Conservation (phyloP, 1,284 basidiomycete genomes). For the Porodaedalea pini region DNA sequence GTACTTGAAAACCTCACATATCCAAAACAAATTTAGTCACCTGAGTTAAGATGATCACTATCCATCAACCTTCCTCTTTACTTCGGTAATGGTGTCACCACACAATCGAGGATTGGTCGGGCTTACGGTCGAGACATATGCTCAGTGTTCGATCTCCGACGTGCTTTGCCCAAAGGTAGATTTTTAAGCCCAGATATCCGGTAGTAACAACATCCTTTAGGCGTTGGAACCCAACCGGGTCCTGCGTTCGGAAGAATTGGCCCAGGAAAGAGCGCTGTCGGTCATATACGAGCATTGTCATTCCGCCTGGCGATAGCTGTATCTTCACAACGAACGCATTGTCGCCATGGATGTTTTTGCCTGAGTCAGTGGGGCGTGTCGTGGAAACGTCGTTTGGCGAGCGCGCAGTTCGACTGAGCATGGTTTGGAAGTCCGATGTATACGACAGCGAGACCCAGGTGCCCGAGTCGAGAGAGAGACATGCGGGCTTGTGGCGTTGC, state of each 20-base stretch:
- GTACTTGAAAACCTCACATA: too few relatives aligned
- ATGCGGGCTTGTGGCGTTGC: conserved; percentile 6
- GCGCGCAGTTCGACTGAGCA: background rate
- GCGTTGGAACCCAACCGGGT: background rate
- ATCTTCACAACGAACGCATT: conserved; percentile 15
- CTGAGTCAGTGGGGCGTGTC: background rate
- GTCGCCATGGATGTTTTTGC: background rate
- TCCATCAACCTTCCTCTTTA: too few relatives aligned
- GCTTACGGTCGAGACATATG: conserved; percentile 8
- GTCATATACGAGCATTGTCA: conserved; percentile 8
- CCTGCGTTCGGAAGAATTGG: background rate
- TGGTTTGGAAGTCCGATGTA: background rate
- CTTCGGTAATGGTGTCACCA: too few relatives aligned
- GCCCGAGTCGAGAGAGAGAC: conserved; percentile 3
- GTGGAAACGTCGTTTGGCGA: background rate
- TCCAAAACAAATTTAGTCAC: too few relatives aligned
- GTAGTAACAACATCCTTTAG: background rate
- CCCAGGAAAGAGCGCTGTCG: conserved; percentile 4
- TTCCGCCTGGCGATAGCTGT: background rate
- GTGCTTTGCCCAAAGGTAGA: conserved; percentile 12
- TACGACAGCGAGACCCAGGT: conserved; percentile 2
- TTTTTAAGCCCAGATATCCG: conserved; percentile 4
- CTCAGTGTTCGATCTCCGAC: background rate
- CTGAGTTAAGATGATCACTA: too few relatives aligned
- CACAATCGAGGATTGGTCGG: background rate